Conservation (phyloP, 2,329 filamentous ascomycete species). For the Aspergillus viridinutans region DNA sequence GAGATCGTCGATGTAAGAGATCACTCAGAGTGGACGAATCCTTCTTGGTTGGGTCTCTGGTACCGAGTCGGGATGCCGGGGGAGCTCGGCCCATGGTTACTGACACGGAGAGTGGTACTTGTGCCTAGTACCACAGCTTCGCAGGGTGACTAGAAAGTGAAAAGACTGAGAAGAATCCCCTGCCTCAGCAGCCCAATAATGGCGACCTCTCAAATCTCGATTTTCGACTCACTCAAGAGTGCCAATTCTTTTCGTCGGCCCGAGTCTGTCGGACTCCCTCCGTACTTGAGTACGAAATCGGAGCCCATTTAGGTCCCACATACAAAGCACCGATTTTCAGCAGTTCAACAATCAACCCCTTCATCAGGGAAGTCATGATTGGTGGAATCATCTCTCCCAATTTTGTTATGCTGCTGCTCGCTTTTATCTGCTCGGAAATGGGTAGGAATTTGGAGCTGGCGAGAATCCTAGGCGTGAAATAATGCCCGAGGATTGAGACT, state of each 20-base stretch:
- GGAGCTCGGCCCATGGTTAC: not conserved
- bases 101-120: not conserved
- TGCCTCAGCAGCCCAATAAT: not conserved
- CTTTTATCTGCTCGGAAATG: not conserved
- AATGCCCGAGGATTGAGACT: not conserved
- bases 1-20: no score
- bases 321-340: constrained; percentile 7
- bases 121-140: not conserved
- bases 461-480: not conserved
- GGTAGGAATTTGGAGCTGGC: not conserved
- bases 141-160: not conserved
- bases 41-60: not conserved
- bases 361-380: not conserved
- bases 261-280: not conserved
- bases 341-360: constrained; percentile 1
- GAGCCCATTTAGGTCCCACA: not conserved
- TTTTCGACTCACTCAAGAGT: not conserved
- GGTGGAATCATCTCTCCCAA: not conserved
- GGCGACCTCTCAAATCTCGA: not conserved
- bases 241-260: no score
- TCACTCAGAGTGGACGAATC: not conserved
- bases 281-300: not conserved
- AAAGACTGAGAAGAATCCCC: not conserved
- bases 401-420: not conserved
- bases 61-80: not conserved